A percentile compares a stretch with the other conserved stretches of the same genome.
These are phyloP conservation scores for Zygosaccharomyces bailii DNA, from an alignment of 805 yeast genomes.

Conservation along the genomic window DNA sequence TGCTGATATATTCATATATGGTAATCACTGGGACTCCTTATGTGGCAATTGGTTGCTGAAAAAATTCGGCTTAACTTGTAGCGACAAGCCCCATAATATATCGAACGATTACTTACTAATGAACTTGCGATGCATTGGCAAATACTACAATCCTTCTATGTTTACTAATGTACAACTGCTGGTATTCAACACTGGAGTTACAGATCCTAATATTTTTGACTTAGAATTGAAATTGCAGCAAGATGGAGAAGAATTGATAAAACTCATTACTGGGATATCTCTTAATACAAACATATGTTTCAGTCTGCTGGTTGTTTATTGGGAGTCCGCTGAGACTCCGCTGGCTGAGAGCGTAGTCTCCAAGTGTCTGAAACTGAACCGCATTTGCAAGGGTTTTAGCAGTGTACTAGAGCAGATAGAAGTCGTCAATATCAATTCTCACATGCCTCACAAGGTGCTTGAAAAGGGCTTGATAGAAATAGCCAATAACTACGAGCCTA, in stretches of 20 bases:
- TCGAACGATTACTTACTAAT: slow-evolving; percentile 13
- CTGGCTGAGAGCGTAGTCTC: slow-evolving; percentile 16
- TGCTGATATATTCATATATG: slow-evolving; percentile 25
- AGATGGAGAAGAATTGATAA: slow-evolving; percentile 36
- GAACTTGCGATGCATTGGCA: slow-evolving; percentile 24
- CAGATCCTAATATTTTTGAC: slow-evolving; percentile 33
- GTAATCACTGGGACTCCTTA: slow-evolving; percentile 29
- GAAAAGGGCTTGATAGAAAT: slow-evolving; percentile 29
- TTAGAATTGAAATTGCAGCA: slow-evolving; percentile 35
- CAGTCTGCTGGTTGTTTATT: slow-evolving; percentile 36
- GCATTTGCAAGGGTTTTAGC: slow-evolving; percentile 34
- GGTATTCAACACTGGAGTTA: slow-evolving; percentile 40
- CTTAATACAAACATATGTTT: slow-evolving; percentile 36
- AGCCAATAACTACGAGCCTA: slow-evolving; percentile 26
- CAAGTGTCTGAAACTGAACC: slow-evolving; percentile 24
- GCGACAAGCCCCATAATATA: slow-evolving; percentile 2
- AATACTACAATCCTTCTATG: slow-evolving; percentile 23
- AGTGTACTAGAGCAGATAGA: slow-evolving; percentile 30
- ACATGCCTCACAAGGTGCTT: slow-evolving; percentile 32
- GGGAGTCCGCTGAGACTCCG: slow-evolving; percentile 40
- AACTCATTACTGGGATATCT: slow-evolving; percentile 36
- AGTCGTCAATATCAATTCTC: slow-evolving; percentile 29
- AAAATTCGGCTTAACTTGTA: slow-evolving; percentile 31
- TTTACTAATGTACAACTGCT: slow-evolving; percentile 35
- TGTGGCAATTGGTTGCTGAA: slow-evolving; percentile 35